Evolutionary conservation across 2,329 filamentous ascomycete species (phyloP).

Genomic region (Phyllosticta citrichinensis): DNA sequence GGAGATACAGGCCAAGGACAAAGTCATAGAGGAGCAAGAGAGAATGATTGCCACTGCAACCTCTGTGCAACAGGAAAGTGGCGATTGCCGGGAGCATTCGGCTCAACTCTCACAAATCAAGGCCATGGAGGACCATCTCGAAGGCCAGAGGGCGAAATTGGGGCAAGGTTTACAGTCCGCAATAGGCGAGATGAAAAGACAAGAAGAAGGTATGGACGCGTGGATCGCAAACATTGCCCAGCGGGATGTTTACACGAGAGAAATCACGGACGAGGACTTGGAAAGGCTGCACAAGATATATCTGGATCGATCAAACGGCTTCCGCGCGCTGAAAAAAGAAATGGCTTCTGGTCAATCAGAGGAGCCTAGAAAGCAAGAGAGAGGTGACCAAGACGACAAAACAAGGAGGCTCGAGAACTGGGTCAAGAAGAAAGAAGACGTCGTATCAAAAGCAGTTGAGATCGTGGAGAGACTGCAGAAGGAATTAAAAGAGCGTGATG

Average conservation of each 20-base stretch:
- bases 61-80: background rate
- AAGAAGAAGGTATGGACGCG: background rate
- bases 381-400: background rate
- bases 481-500: background rate
- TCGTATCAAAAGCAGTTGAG: background rate
- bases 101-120: background rate
- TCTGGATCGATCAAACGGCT: background rate
- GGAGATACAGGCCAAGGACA: background rate
- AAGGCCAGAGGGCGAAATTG: background rate
- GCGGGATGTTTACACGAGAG: background rate
- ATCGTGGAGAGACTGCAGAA: background rate
- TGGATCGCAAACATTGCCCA: background rate
- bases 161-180: background rate
- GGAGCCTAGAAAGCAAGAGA: background rate
- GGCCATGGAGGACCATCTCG: background rate
- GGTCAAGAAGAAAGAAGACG: background rate
- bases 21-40: background rate
- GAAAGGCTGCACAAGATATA: background rate
- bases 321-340: background rate
- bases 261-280: background rate
- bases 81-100: background rate
- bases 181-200: background rate
- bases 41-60: background rate
- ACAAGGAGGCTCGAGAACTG: background rate
- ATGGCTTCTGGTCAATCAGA: background rate